Conservation (phyloP, 2,329 filamentous ascomycete species). For the Apiospora hydei region DNA sequence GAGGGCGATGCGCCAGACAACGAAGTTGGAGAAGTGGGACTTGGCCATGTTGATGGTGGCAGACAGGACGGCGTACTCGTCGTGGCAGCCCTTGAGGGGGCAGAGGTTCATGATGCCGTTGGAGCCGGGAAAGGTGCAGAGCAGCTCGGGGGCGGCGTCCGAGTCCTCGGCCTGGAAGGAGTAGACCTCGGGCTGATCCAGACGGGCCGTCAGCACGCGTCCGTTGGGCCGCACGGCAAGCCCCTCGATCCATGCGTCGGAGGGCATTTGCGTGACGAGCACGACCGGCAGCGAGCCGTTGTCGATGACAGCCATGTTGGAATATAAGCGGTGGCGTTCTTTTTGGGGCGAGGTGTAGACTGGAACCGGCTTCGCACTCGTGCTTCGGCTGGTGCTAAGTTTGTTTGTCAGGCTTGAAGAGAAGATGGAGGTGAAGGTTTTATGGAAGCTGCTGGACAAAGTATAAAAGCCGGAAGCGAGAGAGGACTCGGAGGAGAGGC, state of each 20-base stretch:
- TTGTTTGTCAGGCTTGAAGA: neutral
- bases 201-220: slow-evolving; percentile 38
- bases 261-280: slow-evolving; percentile 41
- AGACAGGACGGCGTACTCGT: slow-evolving; percentile 40
- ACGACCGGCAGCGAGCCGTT: slow-evolving; percentile 30
- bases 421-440: neutral
- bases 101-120: slow-evolving; percentile 39
- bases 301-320: neutral
- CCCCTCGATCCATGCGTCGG: slow-evolving; percentile 43
- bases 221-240: slow-evolving; percentile 41
- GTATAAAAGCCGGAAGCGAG: neutral
- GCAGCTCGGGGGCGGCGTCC: slow-evolving; percentile 35
- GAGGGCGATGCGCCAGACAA: slow-evolving; percentile 39
- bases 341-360: neutral
- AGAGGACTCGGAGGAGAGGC: neutral
- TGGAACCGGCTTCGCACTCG: neutral
- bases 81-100: slow-evolving; percentile 34
- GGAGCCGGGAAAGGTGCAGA: slow-evolving; percentile 38
- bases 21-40: slow-evolving; percentile 36
- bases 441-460: neutral
- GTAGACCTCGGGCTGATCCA: slow-evolving; percentile 42
- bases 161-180: slow-evolving; percentile 38
- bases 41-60: slow-evolving; percentile 40
- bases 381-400: neutral
- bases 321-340: neutral